Conservation (phyloP, 805 yeast species). For the Wickerhamomyces mucosus region DNA sequence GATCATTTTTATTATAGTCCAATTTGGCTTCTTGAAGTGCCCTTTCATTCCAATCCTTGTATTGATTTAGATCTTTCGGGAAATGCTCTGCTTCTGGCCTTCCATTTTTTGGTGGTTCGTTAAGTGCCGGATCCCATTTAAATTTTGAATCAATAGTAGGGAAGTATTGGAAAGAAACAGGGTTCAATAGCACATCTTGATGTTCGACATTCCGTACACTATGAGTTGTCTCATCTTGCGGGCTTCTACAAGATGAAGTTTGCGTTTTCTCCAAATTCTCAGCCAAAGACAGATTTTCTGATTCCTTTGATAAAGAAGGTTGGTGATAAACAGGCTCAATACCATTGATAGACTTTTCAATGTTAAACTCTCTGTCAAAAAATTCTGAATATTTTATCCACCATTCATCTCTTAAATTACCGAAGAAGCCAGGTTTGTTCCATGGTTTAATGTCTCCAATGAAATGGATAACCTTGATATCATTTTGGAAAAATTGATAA, state of each 20-base stretch:
- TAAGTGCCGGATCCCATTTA: slow-evolving; percentile 36
- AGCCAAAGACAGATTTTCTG: background rate
- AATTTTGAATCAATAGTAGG: slow-evolving; percentile 7
- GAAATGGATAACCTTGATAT: slow-evolving; percentile 47
- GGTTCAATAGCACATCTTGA: slow-evolving; percentile 11
- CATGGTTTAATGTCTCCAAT: slow-evolving; percentile 61
- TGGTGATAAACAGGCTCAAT: slow-evolving; percentile 15
- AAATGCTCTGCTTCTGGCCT: slow-evolving; percentile 19
- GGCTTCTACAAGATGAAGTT: background rate
- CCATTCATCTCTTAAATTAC: slow-evolving; percentile 15
- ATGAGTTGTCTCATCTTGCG: background rate
- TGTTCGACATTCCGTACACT: slow-evolving; percentile 3
- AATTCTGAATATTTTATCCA: slow-evolving; percentile 17
- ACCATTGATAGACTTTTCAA: slow-evolving; percentile 15
- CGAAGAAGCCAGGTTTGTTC: slow-evolving; percentile 18
- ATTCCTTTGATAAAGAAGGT: background rate
- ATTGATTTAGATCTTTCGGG: slow-evolving; percentile 11
- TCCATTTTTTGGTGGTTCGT: slow-evolving; percentile 31
- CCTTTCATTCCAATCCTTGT: slow-evolving; percentile 15
- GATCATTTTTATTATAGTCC: no score
- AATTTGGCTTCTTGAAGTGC: background rate
- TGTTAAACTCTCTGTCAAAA: slow-evolving; percentile 9
- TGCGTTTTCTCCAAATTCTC: background rate
- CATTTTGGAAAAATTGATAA: slow-evolving; percentile 36
- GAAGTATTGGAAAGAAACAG: slow-evolving; percentile 15